phyloP scores from a whole-genome alignment of 228 moss, liverwort and hornwort species.

The Sphagnum magellanicum region DNA sequence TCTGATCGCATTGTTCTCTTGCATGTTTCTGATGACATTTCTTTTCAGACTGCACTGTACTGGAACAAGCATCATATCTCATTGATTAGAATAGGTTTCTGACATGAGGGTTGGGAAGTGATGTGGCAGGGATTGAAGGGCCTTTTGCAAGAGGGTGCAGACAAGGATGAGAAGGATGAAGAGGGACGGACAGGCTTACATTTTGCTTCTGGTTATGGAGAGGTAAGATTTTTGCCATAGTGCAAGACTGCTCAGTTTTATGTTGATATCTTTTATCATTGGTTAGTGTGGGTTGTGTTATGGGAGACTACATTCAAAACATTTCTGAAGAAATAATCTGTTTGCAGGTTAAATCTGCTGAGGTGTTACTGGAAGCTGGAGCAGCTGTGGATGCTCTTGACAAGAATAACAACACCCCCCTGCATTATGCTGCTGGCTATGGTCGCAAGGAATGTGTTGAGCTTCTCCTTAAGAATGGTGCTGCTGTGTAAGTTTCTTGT shows the following conservation, averaged over 20 bases:
- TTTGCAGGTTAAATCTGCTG: constrained; percentile 79
- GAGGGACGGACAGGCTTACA: constrained; percentile 98
- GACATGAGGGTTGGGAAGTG: too few species aligned
- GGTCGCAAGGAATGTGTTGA: constrained; percentile 92
- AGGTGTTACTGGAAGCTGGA: constrained; percentile 80
- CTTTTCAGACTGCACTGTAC: too few species aligned
- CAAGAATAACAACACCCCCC: constrained; percentile 95
- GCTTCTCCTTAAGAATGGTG: constrained; percentile 85
- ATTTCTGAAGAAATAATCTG: background rate
- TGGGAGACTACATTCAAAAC: too few species aligned
- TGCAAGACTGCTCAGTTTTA: too few species aligned
- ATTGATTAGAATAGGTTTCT: too few species aligned
- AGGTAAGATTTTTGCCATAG: constrained; percentile 31
- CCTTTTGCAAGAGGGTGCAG: constrained; percentile 78
- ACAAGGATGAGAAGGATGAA: constrained; percentile 96
- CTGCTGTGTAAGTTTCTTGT: constrained; percentile 76
- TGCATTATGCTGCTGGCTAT: constrained; percentile 97
- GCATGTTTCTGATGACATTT: too few species aligned
- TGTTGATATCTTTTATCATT: too few species aligned
- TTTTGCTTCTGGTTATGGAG: constrained; percentile 98
- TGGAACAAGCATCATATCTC: too few species aligned
- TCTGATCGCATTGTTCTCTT: too few species aligned
- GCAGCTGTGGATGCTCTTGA: constrained; percentile 91
- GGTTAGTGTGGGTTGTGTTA: too few species aligned
- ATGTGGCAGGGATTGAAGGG: constrained; percentile 65